Evolutionary conservation across 208 protist genomes (phyloP).

Genomic region (Borovskyia barvae): DNA sequence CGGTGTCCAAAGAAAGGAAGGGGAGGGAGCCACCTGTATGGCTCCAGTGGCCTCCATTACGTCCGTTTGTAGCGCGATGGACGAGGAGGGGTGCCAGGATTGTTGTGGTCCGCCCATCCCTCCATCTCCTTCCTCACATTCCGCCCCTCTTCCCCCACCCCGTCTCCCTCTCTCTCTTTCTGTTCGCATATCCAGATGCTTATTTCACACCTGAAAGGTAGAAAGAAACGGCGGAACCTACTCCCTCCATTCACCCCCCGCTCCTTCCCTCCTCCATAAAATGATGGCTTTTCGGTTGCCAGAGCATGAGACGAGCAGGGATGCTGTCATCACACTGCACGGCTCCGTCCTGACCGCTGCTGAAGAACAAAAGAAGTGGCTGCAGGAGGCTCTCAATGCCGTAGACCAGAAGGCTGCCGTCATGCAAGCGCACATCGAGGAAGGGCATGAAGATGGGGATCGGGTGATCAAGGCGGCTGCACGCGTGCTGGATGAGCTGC

Average conservation of each 20-base stretch:
- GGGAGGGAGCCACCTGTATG: no score
- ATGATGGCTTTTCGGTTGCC: constrained; percentile 19
- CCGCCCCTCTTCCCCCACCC: not conserved
- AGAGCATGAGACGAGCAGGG: not conserved
- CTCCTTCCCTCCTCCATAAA: not conserved
- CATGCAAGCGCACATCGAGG: constrained; percentile 81
- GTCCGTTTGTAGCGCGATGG: no score
- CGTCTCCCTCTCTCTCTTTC: not conserved
- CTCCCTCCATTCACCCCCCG: no score
- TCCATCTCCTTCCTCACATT: no score
- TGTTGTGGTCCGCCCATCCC: no score
- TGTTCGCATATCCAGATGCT: no score
- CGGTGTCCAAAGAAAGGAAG: no score
- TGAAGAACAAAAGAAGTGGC: constrained; percentile 92
- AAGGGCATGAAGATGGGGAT: constrained; percentile 32
- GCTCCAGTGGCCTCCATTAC: no score
- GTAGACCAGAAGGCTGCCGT: constrained; percentile 67
- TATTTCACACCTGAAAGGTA: no score
- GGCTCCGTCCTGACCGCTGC: constrained; percentile 66
- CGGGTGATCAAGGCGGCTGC: constrained; percentile 53
- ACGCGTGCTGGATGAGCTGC: constrained; percentile 94
- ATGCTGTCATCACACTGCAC: constrained; percentile 46
- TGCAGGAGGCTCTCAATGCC: constrained; percentile 66
- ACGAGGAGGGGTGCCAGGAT: no score
- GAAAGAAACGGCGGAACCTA: not conserved